Base-by-base conservation (phyloP, 129 eudicot genomes). In the Flaveria bidentis region DNA sequence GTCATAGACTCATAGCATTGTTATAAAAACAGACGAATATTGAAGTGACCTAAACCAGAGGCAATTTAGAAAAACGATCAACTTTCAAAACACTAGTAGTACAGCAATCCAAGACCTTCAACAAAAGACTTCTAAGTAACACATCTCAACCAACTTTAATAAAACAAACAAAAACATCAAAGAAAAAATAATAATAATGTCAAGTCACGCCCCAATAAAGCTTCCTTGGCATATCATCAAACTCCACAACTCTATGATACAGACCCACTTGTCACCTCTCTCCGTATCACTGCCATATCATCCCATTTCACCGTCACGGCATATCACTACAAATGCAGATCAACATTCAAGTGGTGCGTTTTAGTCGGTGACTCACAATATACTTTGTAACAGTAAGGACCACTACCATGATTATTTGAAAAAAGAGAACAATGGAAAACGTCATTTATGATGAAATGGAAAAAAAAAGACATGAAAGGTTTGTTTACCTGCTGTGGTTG, bases 401-500 rank as follows among this genome's bases (percentile, higher is more conserved):
- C 6, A 1, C 6, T 33, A 33, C 39, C 39, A 33, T 33, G 39
- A 33, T 33, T 33, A 33, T 33, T 33, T 33, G 39, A 4, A 33
- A 5, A 33, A 4, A 6, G n/a, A 33, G 1, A 33, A 33, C 39
- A 33, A 5, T 33, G 39, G 39, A 33, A 4, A 33, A 4, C 1
- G 39, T 33, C 1, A 4, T 14, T 39, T 82, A 92, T 28, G 33
- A 28, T 28, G 33, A 28, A 28, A 28, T 28, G 33, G 33, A 28
- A 28, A 28, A 28, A 28, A 28, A 20, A 28, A 28, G 33, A 28
- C 33, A 28, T 28, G 33, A 4, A 55, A 10, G 6, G 17, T 0
- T 17, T 2, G 13, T 14, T 39, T 82, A 92, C 98, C 97, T 94
- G 97, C 63, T 84, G 99, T 71, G 89, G 39, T 33, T 33, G 39